A percentile compares a stretch with the other conserved stretches of the same genome.
Evolutionary conservation across 345 rosid genomes (phyloP).

Genomic region (Rhizophora mangle): DNA sequence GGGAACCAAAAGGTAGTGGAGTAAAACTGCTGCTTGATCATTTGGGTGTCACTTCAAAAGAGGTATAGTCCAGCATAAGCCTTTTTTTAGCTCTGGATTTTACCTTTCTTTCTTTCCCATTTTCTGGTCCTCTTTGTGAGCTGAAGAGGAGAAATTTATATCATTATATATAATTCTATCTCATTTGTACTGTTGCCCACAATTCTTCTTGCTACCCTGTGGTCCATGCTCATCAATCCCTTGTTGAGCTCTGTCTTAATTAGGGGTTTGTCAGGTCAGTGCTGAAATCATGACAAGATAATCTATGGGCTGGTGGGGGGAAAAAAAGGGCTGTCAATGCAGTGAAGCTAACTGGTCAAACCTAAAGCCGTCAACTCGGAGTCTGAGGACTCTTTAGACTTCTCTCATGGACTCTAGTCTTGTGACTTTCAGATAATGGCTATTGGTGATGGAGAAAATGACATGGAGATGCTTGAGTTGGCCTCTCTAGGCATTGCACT

Average conservation of each 20-base stretch:
- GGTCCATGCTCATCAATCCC: neutral
- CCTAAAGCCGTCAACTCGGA: neutral
- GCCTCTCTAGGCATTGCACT: conserved; percentile 80
- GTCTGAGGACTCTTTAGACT: neutral
- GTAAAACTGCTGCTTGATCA: conserved; percentile 72
- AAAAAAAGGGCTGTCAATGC: neutral
- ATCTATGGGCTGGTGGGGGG: neutral
- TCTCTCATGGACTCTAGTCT: conserved; percentile 3
- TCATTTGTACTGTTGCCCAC: neutral
- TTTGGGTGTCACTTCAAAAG: conserved; percentile 59
- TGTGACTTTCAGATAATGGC: conserved; percentile 72
- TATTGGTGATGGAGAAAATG: conserved; percentile 93
- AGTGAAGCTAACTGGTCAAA: neutral
- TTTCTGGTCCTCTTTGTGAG: neutral
- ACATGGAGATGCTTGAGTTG: conserved; percentile 80
- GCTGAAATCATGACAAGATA: neutral
- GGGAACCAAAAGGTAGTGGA: conserved; percentile 85
- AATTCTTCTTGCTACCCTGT: neutral
- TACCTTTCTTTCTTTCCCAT: neutral
- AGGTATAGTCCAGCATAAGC: conserved; percentile 43
- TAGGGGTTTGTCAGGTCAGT: neutral
- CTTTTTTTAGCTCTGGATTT: neutral
- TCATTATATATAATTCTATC: neutral
- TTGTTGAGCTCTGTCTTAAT: neutral
- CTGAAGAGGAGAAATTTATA: neutral